A percentile compares a stretch with the other conserved stretches of the same genome.
Conservation (phyloP, 163 green algal genomes). For the Chlorella variabilis region DNA sequence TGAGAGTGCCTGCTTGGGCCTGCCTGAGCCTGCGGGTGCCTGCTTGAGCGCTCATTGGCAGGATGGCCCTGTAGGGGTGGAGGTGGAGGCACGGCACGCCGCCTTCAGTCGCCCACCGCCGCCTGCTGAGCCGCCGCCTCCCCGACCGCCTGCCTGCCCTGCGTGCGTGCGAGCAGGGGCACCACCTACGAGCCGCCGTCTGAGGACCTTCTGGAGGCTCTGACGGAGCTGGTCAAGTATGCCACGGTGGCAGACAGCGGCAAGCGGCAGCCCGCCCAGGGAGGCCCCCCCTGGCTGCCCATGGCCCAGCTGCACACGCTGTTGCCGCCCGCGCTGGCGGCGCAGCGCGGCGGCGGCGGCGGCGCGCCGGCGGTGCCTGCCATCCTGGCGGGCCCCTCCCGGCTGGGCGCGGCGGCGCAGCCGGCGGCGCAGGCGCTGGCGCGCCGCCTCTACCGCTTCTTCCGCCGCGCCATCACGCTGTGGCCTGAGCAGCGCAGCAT, state of each 20-base stretch:
- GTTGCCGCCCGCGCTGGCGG: background rate
- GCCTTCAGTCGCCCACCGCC: no score
- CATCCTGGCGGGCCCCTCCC: conserved; percentile 15
- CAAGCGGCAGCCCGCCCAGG: conserved; percentile 46
- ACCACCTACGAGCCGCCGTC: conserved; percentile 73
- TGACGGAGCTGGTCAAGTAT: conserved; percentile 71
- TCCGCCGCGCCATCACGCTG: conserved; percentile 54
- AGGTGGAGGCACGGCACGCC: no score
- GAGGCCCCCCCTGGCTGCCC: conserved; percentile 51
- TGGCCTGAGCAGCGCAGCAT: conserved; percentile 63
- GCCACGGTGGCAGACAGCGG: conserved; percentile 35
- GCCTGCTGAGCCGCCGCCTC: no score
- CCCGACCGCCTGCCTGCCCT: background rate
- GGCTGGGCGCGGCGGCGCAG: conserved; percentile 31
- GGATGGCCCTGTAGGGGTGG: no score
- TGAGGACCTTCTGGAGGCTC: conserved; percentile 72
- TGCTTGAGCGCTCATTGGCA: no score
- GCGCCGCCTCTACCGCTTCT: conserved; percentile 59
- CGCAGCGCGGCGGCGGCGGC: background rate
- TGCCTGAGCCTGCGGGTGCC: no score
- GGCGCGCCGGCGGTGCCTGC: background rate
- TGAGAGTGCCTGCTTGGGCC: background rate
- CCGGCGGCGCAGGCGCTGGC: conserved; percentile 49
- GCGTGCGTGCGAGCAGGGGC: conserved; percentile 28
- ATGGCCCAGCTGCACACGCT: conserved; percentile 48